phyloP scores from a whole-genome alignment of 2,329 filamentous ascomycete genomes.

The Verticillium longisporum region DNA sequence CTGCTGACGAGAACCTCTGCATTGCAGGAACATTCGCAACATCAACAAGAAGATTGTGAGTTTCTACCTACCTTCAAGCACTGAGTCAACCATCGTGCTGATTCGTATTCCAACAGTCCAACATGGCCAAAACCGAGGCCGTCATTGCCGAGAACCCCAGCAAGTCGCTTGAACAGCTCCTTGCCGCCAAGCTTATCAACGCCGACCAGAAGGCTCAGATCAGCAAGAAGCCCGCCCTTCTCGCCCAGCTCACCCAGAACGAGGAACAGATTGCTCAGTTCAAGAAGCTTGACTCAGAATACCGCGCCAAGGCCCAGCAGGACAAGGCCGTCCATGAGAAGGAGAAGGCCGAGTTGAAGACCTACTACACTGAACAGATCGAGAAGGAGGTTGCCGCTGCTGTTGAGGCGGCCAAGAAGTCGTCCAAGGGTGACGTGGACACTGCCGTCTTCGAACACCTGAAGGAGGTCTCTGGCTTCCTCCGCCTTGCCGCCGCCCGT shows the following conservation, averaged over 20 bases:
- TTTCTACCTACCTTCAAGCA: constrained; percentile 10
- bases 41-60: constrained; percentile 90
- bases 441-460: constrained; percentile 58
- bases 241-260: constrained; percentile 59
- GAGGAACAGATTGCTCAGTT: constrained; percentile 70
- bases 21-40: constrained; percentile 75
- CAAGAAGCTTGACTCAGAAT: constrained; percentile 70
- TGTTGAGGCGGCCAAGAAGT: constrained; percentile 45
- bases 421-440: constrained; percentile 42
- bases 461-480: constrained; percentile 69
- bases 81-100: background rate
- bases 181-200: constrained; percentile 68
- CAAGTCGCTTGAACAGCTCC: constrained; percentile 67
- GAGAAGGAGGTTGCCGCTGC: constrained; percentile 50
- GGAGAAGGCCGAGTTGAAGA: constrained; percentile 9
- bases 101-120: constrained; percentile 22
- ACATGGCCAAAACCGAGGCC: constrained; percentile 65
- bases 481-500: constrained; percentile 71
- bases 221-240: constrained; percentile 68
- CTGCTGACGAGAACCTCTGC: constrained; percentile 2
- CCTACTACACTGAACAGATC: constrained; percentile 37
- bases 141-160: constrained; percentile 63
- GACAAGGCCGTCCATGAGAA: constrained; percentile 57
- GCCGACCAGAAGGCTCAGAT: constrained; percentile 71
- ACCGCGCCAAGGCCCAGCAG: constrained; percentile 51